Evolutionary conservation across 1,284 basidiomycete genomes (phyloP).

Genomic region (Leccinum discolor): DNA sequence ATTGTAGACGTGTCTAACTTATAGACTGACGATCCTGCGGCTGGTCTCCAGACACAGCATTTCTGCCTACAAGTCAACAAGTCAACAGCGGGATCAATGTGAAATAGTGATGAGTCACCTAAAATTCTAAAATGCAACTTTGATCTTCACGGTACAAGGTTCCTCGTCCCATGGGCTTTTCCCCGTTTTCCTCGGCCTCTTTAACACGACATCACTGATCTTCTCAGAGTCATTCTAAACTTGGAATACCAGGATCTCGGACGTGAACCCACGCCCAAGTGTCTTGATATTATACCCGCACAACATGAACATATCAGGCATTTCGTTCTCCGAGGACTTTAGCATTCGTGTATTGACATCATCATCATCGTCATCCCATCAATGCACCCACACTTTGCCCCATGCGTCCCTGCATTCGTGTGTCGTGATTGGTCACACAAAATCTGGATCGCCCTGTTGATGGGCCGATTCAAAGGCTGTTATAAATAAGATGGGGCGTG

Average conservation of each 20-base stretch:
- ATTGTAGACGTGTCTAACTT: not conserved
- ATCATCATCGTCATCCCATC: not conserved
- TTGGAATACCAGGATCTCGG: not conserved
- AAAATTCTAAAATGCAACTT: not conserved
- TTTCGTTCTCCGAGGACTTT: conserved; percentile 18
- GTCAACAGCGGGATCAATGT: not conserved
- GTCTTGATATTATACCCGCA: not conserved
- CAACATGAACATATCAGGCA: conserved; percentile 1
- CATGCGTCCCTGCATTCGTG: not conserved
- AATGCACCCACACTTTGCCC: not conserved
- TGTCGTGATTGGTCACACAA: not conserved
- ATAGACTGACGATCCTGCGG: not conserved
- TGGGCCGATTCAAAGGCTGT: not conserved
- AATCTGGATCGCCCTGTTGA: conserved; percentile 1
- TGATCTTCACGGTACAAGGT: not conserved
- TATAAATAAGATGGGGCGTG: not conserved
- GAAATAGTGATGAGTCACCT: not conserved
- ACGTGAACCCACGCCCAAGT: conserved; percentile 1
- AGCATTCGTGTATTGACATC: not conserved
- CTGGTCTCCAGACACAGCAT: not conserved
- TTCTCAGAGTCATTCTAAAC: conserved; percentile 5
- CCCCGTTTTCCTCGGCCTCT: conserved; percentile 5
- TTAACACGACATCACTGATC: conserved; percentile 4
- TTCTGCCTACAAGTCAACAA: not conserved
- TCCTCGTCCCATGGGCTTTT: not conserved